Evolutionary conservation across 73 alveolate genomes (phyloP).

Genomic region (Paramecium pentaurelia): DNA sequence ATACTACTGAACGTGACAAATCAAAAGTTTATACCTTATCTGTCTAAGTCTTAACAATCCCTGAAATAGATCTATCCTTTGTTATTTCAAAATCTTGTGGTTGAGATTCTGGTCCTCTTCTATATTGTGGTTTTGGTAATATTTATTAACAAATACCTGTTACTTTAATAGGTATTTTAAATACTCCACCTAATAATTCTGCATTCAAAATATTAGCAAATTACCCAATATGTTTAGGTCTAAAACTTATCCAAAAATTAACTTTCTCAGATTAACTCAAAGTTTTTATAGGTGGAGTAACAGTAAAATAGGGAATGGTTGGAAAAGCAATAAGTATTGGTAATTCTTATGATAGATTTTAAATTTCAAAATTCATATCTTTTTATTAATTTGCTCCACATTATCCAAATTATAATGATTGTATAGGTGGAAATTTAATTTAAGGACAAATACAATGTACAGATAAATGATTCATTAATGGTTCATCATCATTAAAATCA

Average conservation of each 20-base stretch:
- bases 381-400: constrained; percentile 89
- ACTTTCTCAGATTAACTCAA: constrained; percentile 84
- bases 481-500: constrained; percentile 79
- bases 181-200: constrained; percentile 83
- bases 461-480: constrained; percentile 90
- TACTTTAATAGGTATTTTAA: constrained; percentile 88
- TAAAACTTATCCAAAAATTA: constrained; percentile 87
- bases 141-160: constrained; percentile 81
- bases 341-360: constrained; percentile 91
- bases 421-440: constrained; percentile 79
- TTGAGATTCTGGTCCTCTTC: constrained; percentile 81
- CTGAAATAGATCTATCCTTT: not conserved
- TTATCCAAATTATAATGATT: constrained; percentile 83
- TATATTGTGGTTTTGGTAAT: constrained; percentile 62
- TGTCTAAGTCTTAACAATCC: constrained; percentile 5
- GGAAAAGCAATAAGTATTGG: constrained; percentile 85
- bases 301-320: constrained; percentile 90
- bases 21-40: constrained; percentile 23
- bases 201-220: constrained; percentile 75
- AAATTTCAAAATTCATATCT: constrained; percentile 84
- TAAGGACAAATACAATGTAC: constrained; percentile 94
- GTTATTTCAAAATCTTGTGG: constrained; percentile 75
- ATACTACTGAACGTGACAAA: not conserved
- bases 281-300: constrained; percentile 87
- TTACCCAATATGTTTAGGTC: constrained; percentile 94